Evolutionary conservation across 345 rosid genomes (phyloP).

Genomic region (Arabidopsis arenosa): DNA sequence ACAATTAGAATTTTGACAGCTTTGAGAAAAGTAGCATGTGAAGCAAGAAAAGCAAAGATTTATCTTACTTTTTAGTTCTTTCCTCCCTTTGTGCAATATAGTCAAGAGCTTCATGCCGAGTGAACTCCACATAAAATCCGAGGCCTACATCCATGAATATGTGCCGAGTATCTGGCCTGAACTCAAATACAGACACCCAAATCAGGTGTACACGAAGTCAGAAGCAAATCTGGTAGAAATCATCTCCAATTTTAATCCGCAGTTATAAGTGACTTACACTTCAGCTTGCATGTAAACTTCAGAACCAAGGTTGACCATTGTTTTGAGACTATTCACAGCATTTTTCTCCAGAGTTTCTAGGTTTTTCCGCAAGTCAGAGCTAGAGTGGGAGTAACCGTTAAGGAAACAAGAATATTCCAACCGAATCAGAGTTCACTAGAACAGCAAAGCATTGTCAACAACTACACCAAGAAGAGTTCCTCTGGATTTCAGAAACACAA

Average conservation of each 20-base stretch:
- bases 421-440: neutral
- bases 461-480: slow-evolving; percentile 10
- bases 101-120: slow-evolving; percentile 80
- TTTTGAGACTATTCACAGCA: slow-evolving; percentile 80
- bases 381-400: slow-evolving; percentile 39
- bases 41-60: slow-evolving; percentile 1
- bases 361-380: slow-evolving; percentile 83
- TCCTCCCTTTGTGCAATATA: slow-evolving; percentile 68
- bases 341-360: slow-evolving; percentile 78
- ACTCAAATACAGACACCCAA: slow-evolving; percentile 27
- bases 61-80: slow-evolving; percentile 58
- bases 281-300: slow-evolving; percentile 95
- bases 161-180: slow-evolving; percentile 71
- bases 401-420: slow-evolving; percentile 25
- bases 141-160: slow-evolving; percentile 78
- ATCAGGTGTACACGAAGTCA: slow-evolving; percentile 19
- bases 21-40: slow-evolving; percentile 21
- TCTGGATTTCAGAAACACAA: slow-evolving; percentile 1
- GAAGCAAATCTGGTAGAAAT: slow-evolving; percentile 1
- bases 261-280: slow-evolving; percentile 61
- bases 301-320: slow-evolving; percentile 94
- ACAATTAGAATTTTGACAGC: neutral
- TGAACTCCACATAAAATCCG: slow-evolving; percentile 85
- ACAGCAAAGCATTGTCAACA: neutral
- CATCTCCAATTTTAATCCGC: neutral